A percentile compares a stretch with the other conserved stretches of the same genome.
Conservation (phyloP, 768 basidiomycete species). For the Nevesoporus exiguus region DNA sequence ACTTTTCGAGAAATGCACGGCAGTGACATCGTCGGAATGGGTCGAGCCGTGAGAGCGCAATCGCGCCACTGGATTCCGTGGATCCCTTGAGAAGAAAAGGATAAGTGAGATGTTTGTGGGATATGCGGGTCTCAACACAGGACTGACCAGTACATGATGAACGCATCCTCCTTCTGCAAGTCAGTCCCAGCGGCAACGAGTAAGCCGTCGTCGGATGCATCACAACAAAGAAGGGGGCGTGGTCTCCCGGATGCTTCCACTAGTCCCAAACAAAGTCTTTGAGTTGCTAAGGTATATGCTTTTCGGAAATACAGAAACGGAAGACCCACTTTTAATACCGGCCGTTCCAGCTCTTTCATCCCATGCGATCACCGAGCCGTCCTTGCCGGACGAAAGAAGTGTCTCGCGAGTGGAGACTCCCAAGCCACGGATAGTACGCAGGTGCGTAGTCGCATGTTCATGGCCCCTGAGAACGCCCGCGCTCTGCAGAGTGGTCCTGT, state of each 20-base stretch:
- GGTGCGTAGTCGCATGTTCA: constrained; percentile 50
- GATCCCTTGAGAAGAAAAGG: constrained; percentile 57
- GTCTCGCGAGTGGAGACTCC: constrained; percentile 40
- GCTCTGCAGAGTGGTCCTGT: constrained; percentile 50
- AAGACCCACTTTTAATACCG: constrained; percentile 57
- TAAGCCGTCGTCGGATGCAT: constrained; percentile 64
- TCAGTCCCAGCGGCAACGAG: constrained; percentile 83
- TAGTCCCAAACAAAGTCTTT: constrained; percentile 31
- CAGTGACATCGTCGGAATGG: constrained; percentile 91
- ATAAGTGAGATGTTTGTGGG: constrained; percentile 2
- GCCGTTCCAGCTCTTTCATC: constrained; percentile 56
- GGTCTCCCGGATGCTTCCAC: constrained; percentile 47
- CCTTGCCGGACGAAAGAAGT: constrained; percentile 65
- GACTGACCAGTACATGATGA: constrained; percentile 77
- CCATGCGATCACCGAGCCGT: constrained; percentile 73
- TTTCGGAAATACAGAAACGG: background rate
- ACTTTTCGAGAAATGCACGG: constrained; percentile 49
- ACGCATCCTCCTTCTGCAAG: constrained; percentile 74
- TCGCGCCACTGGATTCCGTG: constrained; percentile 67
- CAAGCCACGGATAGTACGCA: constrained; percentile 44
- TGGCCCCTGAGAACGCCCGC: constrained; percentile 56
- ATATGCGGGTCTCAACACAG: background rate
- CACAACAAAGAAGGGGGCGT: constrained; percentile 58
- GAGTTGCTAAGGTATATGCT: constrained; percentile 35
- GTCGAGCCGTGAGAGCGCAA: constrained; percentile 78